Evolutionary conservation across 805 yeast genomes (phyloP).

Genomic region (Saturnispora bothae): DNA sequence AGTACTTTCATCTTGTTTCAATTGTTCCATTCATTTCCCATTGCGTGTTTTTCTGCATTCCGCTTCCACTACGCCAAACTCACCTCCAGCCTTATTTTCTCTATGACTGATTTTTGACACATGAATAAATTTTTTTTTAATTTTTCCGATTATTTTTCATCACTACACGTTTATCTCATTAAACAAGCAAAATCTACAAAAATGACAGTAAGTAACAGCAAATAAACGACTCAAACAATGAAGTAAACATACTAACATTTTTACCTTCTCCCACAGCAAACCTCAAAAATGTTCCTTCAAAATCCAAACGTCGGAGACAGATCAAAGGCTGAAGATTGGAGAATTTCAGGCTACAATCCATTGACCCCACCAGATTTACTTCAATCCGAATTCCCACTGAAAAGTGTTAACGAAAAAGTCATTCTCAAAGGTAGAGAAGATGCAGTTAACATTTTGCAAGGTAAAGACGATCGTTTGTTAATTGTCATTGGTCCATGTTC

Average conservation of each 20-base stretch:
- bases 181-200: too few relatives aligned
- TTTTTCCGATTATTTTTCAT: conserved; percentile 1
- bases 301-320: conserved; percentile 83
- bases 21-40: too few relatives aligned
- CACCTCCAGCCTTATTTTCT: too few relatives aligned
- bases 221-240: not conserved
- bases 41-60: too few relatives aligned
- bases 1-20: too few relatives aligned
- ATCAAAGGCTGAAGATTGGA: conserved; percentile 63
- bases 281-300: conserved; percentile 61
- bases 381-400: conserved; percentile 73
- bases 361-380: conserved; percentile 89
- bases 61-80: too few relatives aligned
- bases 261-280: conserved; percentile 7
- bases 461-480: conserved; percentile 77
- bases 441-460: conserved; percentile 62
- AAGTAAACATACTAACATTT: not conserved
- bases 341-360: conserved; percentile 86
- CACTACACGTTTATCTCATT: not conserved
- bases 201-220: conserved; percentile 3
- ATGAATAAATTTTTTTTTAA: not conserved
- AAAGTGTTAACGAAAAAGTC: conserved; percentile 45
- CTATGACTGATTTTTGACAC: conserved; percentile 3
- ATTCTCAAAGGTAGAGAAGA: conserved; percentile 70
- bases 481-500: conserved; percentile 97